Conservation (phyloP, 1,284 basidiomycete genomes). For the Thecaphora thlaspeos region DNA sequence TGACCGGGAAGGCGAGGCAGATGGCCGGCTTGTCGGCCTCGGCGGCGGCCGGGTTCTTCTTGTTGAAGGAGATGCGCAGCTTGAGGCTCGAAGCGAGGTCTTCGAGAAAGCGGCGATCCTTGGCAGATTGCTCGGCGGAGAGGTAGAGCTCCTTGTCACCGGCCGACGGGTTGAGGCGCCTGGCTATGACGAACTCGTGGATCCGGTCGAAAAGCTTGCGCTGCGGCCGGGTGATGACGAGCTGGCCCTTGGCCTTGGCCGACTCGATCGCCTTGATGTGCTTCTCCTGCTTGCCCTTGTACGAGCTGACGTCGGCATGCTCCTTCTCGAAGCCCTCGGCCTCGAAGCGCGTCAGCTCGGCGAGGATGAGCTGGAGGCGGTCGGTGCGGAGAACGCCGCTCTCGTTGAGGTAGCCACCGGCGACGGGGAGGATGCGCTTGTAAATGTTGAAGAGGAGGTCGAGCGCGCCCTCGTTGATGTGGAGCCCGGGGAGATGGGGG, state of each 20-base stretch:
- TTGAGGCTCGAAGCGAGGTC: slow-evolving; percentile 40
- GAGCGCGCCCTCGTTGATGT: slow-evolving; percentile 95
- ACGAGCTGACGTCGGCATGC: slow-evolving; percentile 71
- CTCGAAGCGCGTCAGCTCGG: slow-evolving; percentile 86
- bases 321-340: slow-evolving; percentile 85
- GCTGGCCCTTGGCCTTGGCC: slow-evolving; percentile 68
- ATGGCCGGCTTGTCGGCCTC: slow-evolving; percentile 38
- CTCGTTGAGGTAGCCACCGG: slow-evolving; percentile 94
- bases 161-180: slow-evolving; percentile 68
- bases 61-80: slow-evolving; percentile 48
- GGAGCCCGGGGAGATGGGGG: slow-evolving; percentile 90
- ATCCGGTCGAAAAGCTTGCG: slow-evolving; percentile 59
- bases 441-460: slow-evolving; percentile 91
- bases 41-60: slow-evolving; percentile 52
- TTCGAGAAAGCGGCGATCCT: slow-evolving; percentile 44
- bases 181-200: slow-evolving; percentile 75
- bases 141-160: slow-evolving; percentile 42
- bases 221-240: slow-evolving; percentile 27
- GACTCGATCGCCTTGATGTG: slow-evolving; percentile 72
- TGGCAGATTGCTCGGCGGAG: slow-evolving; percentile 22
- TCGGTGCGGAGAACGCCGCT: slow-evolving; percentile 76
- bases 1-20: slow-evolving; percentile 32
- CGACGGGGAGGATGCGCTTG: slow-evolving; percentile 79
- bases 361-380: slow-evolving; percentile 79
- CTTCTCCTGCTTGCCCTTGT: slow-evolving; percentile 50